These are phyloP conservation scores for Neonectria neomacrospora DNA, from an alignment of 2,329 filamentous ascomycete species.

Conservation along the genomic window DNA sequence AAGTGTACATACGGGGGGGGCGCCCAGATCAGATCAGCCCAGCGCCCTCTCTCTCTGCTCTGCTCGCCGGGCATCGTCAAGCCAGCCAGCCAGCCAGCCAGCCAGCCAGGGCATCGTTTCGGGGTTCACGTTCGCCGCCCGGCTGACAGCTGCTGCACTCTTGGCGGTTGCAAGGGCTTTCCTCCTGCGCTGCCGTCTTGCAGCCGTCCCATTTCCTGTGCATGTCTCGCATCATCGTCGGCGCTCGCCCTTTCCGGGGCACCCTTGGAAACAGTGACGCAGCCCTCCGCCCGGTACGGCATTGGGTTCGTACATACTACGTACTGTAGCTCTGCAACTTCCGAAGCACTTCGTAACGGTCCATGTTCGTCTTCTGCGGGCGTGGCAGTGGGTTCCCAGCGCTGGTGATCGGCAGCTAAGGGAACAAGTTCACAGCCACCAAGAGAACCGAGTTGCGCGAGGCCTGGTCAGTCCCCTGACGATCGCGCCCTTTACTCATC, in stretches of 20 bases:
- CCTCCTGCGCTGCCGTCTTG: constrained; percentile 3
- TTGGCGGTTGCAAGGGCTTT: too few species aligned
- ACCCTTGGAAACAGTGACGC: constrained; percentile 10
- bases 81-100: too few species aligned
- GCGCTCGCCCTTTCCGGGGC: constrained; percentile 25
- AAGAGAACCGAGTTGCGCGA: background rate
- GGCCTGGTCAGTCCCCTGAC: constrained; percentile 2
- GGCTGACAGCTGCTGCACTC: background rate
- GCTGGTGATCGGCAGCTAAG: background rate
- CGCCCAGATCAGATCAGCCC: constrained; percentile 12
- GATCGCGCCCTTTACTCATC: constrained; percentile 1
- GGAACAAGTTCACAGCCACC: background rate
- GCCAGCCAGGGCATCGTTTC: background rate
- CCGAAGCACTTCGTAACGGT: too few species aligned
- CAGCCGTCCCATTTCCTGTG: constrained; percentile 21
- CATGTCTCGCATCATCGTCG: constrained; percentile 42
- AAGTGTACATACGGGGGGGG: background rate
- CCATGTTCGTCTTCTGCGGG: constrained; percentile 32
- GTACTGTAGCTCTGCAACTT: too few species aligned
- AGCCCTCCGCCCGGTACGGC: constrained; percentile 8
- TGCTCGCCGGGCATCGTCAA: background rate
- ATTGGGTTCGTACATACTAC: background rate
- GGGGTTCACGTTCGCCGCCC: background rate
- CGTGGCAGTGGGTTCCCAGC: constrained; percentile 20
- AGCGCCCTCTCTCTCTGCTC: too few species aligned